Conservation (phyloP, 129 eudicot species). For the Flaveria ramosissima region DNA sequence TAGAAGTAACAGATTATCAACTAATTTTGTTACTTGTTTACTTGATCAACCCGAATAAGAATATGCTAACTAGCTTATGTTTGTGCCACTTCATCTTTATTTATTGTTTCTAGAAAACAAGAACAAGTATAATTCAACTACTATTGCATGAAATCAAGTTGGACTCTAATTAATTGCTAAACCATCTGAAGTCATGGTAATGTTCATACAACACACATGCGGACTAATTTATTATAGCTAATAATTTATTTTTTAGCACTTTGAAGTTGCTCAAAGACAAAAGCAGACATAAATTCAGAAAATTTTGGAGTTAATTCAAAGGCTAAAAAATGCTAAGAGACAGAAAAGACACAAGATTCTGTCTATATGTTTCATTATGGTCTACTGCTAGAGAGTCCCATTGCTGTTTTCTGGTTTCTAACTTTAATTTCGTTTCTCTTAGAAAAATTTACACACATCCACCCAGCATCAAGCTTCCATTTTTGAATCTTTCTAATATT, state of each 20-base stretch:
- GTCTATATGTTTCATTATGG: conserved; percentile 33
- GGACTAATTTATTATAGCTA: neutral
- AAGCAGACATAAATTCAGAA: conserved; percentile 25
- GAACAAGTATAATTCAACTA: neutral
- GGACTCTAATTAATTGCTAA: neutral
- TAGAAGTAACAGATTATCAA: conserved; percentile 9
- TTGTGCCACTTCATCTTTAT: neutral
- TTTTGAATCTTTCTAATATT: conserved; percentile 14
- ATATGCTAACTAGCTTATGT: conserved; percentile 21
- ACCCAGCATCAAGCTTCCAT: conserved; percentile 23
- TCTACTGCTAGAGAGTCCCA: conserved; percentile 43
- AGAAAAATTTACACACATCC: conserved; percentile 29
- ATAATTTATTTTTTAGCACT: conserved; percentile 10
- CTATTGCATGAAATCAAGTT: conserved; percentile 8
- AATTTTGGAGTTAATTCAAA: conserved; percentile 35
- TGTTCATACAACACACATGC: conserved; percentile 18
- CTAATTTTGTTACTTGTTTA: neutral
- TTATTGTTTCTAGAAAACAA: neutral
- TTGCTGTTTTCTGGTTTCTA: conserved; percentile 37
- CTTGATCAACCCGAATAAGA: conserved; percentile 9
- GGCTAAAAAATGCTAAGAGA: conserved; percentile 33
- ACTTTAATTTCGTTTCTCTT: conserved; percentile 39
- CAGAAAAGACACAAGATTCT: conserved; percentile 47
- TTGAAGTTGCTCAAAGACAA: neutral
- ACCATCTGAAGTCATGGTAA: conserved; percentile 11